phyloP scores from a whole-genome alignment of 2,329 filamentous ascomycete genomes.

The Cordyceps cateniannulata region DNA sequence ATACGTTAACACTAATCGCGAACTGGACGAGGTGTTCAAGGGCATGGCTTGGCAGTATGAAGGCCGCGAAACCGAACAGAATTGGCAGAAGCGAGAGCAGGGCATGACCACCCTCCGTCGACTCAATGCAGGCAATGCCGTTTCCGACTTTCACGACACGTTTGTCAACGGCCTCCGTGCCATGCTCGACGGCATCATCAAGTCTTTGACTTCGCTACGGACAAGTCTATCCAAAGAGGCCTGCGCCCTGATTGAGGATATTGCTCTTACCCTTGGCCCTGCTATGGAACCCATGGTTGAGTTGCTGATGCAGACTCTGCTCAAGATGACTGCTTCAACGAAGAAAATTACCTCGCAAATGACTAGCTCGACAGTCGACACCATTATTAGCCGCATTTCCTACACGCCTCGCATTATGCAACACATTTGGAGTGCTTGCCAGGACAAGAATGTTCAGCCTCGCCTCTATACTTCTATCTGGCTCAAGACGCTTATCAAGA shows the following conservation, averaged over 20 bases:
- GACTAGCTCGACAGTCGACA: slow-evolving; percentile 74
- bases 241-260: slow-evolving; percentile 76
- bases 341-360: slow-evolving; percentile 90
- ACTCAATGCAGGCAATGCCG: slow-evolving; percentile 77
- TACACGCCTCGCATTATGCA: slow-evolving; percentile 79
- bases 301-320: slow-evolving; percentile 77
- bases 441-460: slow-evolving; percentile 91
- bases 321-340: slow-evolving; percentile 82
- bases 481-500: slow-evolving; percentile 75
- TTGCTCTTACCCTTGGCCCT: slow-evolving; percentile 68
- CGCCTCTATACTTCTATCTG: slow-evolving; percentile 73
- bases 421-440: slow-evolving; percentile 72
- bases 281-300: slow-evolving; percentile 85
- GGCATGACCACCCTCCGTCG: slow-evolving; percentile 68
- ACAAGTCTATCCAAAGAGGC: slow-evolving; percentile 88
- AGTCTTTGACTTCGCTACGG: slow-evolving; percentile 72
- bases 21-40: slow-evolving; percentile 80
- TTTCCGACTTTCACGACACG: slow-evolving; percentile 64
- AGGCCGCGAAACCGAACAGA: slow-evolving; percentile 81
- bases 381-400: slow-evolving; percentile 69
- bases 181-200: slow-evolving; percentile 81
- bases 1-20: slow-evolving; percentile 76
- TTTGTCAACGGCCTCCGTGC: slow-evolving; percentile 67
- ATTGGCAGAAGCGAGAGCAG: slow-evolving; percentile 85
- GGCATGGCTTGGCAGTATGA: slow-evolving; percentile 80